phyloP scores from a whole-genome alignment of 805 yeast species.

The Wickerhamiella allomyrinae region DNA sequence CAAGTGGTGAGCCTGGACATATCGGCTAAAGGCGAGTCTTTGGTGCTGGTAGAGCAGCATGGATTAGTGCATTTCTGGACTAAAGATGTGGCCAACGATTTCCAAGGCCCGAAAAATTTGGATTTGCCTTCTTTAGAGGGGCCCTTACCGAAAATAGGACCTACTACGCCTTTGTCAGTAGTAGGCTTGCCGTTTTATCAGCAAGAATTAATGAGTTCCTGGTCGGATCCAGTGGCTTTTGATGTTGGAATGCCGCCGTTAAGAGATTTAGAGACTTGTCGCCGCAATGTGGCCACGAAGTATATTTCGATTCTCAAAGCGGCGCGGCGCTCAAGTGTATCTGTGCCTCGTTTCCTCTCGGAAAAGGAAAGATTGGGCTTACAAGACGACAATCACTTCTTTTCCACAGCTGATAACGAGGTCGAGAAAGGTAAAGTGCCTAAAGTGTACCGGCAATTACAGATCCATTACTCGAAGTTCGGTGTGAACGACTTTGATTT shows the following conservation, averaged over 20 bases:
- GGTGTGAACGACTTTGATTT: conserved; percentile 94
- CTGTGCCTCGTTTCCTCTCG: conserved; percentile 38
- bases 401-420: conserved; percentile 4
- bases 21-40: conserved; percentile 60
- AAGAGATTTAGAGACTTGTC: conserved; percentile 36
- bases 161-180: conserved; percentile 41
- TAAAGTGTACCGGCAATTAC: conserved; percentile 57
- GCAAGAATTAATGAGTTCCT: conserved; percentile 62
- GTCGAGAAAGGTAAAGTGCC: conserved; percentile 37
- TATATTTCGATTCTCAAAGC: conserved; percentile 14
- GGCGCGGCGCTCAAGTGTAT: conserved; percentile 21
- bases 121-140: conserved; percentile 23
- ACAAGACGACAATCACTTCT: conserved; percentile 20
- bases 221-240: conserved; percentile 54
- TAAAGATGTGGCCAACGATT: conserved; percentile 27
- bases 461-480: conserved; percentile 70
- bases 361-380: conserved; percentile 30
- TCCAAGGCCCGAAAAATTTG: conserved; percentile 14
- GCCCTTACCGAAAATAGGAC: conserved; percentile 12
- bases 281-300: conserved; percentile 27
- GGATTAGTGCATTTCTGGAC: conserved; percentile 60
- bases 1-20: conserved; percentile 39
- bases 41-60: conserved; percentile 53
- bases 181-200: conserved; percentile 83
- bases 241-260: conserved; percentile 48